phyloP scores from a whole-genome alignment of 805 yeast species.

The Myxozyma melibiosi region DNA sequence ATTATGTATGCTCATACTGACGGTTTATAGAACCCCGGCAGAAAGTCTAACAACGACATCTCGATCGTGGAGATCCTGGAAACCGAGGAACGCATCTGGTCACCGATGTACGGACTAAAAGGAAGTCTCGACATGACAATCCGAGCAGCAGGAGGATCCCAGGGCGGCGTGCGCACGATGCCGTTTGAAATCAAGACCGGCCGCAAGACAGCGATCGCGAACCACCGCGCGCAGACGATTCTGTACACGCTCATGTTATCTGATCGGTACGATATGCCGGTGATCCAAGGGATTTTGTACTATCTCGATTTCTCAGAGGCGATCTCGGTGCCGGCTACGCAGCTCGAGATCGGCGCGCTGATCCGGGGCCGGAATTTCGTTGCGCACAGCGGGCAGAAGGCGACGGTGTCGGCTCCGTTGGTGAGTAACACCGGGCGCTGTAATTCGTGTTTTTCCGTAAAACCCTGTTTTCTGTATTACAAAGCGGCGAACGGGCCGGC shows the following conservation, averaged over 20 bases:
- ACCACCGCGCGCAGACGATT: slow-evolving; percentile 85
- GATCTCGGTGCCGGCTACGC: slow-evolving; percentile 55
- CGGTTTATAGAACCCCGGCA: neutral
- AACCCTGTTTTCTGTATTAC: slow-evolving; percentile 44
- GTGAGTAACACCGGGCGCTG: slow-evolving; percentile 26
- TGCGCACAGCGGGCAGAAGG: slow-evolving; percentile 57
- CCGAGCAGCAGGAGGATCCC: slow-evolving; percentile 53
- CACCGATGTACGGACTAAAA: slow-evolving; percentile 84
- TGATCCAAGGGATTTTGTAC: slow-evolving; percentile 65
- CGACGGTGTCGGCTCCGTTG: slow-evolving; percentile 18
- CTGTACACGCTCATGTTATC: slow-evolving; percentile 75
- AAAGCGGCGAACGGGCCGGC: slow-evolving; percentile 56
- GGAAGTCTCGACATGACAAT: slow-evolving; percentile 90
- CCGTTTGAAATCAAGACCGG: slow-evolving; percentile 96
- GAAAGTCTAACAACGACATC: slow-evolving; percentile 39
- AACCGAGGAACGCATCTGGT: slow-evolving; percentile 89
- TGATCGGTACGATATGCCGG: slow-evolving; percentile 67
- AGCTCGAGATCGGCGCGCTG: slow-evolving; percentile 64
- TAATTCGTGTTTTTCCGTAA: slow-evolving; percentile 35
- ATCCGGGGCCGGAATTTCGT: slow-evolving; percentile 72
- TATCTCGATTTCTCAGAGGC: slow-evolving; percentile 68
- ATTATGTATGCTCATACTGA: neutral
- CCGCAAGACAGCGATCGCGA: slow-evolving; percentile 50
- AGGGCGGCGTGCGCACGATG: slow-evolving; percentile 36
- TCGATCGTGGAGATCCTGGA: slow-evolving; percentile 70